phyloP scores from a whole-genome alignment of 495 filamentous ascomycete genomes.

The Podospora bellae-mahoneyi region DNA sequence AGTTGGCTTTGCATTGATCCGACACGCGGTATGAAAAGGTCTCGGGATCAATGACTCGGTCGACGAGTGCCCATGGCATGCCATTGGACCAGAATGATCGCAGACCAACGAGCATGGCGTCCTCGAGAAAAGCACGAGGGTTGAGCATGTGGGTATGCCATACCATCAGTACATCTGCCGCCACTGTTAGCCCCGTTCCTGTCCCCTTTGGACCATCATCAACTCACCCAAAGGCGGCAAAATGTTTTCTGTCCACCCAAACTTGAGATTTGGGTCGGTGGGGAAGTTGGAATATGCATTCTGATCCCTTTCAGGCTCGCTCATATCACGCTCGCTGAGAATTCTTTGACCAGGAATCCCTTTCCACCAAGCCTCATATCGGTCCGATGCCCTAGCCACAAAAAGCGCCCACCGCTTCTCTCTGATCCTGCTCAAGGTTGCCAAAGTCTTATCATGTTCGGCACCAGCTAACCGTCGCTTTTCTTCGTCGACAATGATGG shows the following conservation, averaged over 20 bases:
- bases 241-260: conserved; percentile 31
- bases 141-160: conserved; percentile 89
- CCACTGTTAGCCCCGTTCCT: neutral
- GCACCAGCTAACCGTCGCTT: conserved; percentile 11
- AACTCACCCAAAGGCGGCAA: conserved; percentile 43
- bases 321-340: conserved; percentile 37
- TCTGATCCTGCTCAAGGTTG: conserved; percentile 50
- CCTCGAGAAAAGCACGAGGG: conserved; percentile 72
- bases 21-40: conserved; percentile 60
- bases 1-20: conserved; percentile 43
- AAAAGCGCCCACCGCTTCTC: conserved; percentile 83
- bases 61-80: conserved; percentile 68
- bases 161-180: conserved; percentile 77
- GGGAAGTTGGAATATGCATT: conserved; percentile 28
- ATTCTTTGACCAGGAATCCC: conserved; percentile 28
- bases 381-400: conserved; percentile 65
- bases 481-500: conserved; percentile 25
- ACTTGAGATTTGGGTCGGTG: conserved; percentile 10
- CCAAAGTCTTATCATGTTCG: conserved; percentile 30
- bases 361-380: conserved; percentile 73
- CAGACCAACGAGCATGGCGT: conserved; percentile 63
- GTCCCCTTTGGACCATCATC: conserved; percentile 10
- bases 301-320: neutral
- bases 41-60: conserved; percentile 58
- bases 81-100: conserved; percentile 59